These are phyloP conservation scores for Onygenales sp. DNA, from an alignment of 2,329 filamentous ascomycete genomes.

Conservation along the genomic window DNA sequence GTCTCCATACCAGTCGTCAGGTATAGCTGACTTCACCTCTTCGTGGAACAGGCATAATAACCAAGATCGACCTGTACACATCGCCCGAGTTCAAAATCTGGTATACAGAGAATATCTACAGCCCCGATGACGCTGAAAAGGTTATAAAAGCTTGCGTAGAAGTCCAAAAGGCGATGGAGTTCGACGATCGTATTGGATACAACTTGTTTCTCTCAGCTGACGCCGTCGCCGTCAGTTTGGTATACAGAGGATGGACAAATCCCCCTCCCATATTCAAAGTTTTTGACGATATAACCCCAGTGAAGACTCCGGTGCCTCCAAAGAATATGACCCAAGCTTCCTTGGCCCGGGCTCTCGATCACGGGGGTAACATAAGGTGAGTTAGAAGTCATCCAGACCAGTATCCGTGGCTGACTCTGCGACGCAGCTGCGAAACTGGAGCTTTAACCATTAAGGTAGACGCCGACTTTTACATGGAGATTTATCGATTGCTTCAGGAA, in stretches of 20 bases:
- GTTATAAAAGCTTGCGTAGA: not conserved
- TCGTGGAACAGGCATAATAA: conserved; percentile 19
- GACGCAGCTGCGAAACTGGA: not conserved
- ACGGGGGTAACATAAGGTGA: not conserved
- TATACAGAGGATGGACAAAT: not conserved
- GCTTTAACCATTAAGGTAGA: no score
- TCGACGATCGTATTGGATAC: not conserved
- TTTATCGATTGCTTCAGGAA: not conserved
- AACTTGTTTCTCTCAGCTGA: not conserved
- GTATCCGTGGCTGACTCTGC: not conserved
- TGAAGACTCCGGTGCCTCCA: not conserved
- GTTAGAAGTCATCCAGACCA: not conserved
- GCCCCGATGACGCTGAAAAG: not conserved
- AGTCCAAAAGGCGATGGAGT: not conserved
- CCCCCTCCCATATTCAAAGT: not conserved
- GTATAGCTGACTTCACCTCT: conserved; percentile 9
- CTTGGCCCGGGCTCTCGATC: not conserved
- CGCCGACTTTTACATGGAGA: not conserved
- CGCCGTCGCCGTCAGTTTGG: not conserved
- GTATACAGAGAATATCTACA: conserved; percentile 12
- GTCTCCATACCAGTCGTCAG: no score
- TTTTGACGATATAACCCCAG: not conserved
- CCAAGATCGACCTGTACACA: conserved; percentile 20
- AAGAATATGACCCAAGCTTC: not conserved
- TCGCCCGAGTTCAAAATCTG: conserved; percentile 10